A percentile compares a stretch with the other conserved stretches of the same genome.
Evolutionary conservation across 768 basidiomycete species (phyloP).

Genomic region (Russula earlei): DNA sequence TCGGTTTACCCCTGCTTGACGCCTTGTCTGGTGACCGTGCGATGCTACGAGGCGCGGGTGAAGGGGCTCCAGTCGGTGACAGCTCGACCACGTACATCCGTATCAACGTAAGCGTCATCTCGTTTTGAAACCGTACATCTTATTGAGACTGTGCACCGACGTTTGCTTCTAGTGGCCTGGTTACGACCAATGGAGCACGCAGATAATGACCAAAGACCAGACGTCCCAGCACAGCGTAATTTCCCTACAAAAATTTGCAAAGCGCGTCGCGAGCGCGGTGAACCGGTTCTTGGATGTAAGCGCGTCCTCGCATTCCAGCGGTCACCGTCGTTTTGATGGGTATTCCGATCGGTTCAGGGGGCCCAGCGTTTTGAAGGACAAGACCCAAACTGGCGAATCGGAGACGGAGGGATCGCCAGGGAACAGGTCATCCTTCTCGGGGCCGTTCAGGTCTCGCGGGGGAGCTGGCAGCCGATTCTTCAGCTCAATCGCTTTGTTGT

Average conservation of each 20-base stretch:
- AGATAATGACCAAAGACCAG: constrained; percentile 8
- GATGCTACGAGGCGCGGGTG: neutral
- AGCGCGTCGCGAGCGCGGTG: constrained; percentile 1
- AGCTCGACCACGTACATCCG: neutral
- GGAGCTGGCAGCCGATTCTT: constrained; percentile 16
- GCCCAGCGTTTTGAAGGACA: neutral
- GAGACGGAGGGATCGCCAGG: neutral
- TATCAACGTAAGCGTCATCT: neutral
- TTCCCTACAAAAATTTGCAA: neutral
- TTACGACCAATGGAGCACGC: neutral
- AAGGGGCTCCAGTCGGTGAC: neutral
- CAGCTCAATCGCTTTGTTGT: constrained; percentile 6
- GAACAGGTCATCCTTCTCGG: neutral
- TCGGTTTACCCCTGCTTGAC: neutral
- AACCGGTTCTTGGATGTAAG: constrained; percentile 2
- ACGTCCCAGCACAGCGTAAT: neutral
- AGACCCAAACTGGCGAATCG: neutral
- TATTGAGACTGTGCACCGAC: neutral
- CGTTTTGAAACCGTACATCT: no score
- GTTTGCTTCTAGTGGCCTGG: neutral
- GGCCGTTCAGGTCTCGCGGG: constrained; percentile 7
- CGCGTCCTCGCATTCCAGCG: neutral
- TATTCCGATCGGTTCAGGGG: neutral
- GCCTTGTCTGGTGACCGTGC: neutral
- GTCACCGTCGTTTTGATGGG: no score